phyloP scores from a whole-genome alignment of 1,284 basidiomycete species.

The Leccinum ponderosum region DNA sequence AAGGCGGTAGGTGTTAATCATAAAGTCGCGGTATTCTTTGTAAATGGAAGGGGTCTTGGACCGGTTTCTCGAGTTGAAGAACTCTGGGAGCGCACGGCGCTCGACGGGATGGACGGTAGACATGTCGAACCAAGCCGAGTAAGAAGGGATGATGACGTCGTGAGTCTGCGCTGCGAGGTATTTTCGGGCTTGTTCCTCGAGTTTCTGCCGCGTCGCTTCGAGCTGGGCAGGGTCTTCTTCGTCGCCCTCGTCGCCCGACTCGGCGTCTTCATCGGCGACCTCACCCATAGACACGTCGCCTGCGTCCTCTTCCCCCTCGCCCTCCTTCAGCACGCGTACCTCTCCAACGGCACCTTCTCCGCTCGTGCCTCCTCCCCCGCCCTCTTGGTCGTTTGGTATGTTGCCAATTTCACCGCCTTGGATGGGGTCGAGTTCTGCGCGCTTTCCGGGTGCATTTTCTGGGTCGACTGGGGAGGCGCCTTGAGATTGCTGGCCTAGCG shows the following conservation, averaged over 20 bases:
- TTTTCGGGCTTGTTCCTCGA: conserved; percentile 87
- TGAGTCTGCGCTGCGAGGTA: conserved; percentile 98
- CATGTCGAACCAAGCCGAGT: conserved; percentile 98
- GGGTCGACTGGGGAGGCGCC: conserved; percentile 69
- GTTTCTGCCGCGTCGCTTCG: conserved; percentile 73
- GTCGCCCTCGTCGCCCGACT: conserved; percentile 56
- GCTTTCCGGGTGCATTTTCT: conserved; percentile 73
- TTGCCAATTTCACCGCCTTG: conserved; percentile 71
- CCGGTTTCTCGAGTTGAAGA: conserved; percentile 95
- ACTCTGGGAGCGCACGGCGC: conserved; percentile 92
- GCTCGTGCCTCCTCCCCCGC: conserved; percentile 39
- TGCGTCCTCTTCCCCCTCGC: conserved; percentile 61
- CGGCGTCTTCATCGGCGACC: conserved; percentile 67
- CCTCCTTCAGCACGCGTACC: conserved; percentile 56
- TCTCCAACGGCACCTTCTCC: conserved; percentile 43
- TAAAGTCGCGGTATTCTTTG: conserved; percentile 99
- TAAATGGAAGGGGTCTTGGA: conserved; percentile 97
- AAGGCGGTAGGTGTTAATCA: conserved; percentile 98
- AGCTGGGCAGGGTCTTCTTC: conserved; percentile 81
- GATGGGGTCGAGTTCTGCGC: conserved; percentile 74
- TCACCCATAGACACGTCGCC: conserved; percentile 76
- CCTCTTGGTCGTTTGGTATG: conserved; percentile 50
- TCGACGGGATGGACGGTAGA: conserved; percentile 92
- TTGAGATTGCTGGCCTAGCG: conserved; percentile 51
- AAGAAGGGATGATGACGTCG: conserved; percentile 95